phyloP scores from a whole-genome alignment of 2,329 filamentous ascomycete species.

The Curvularia spicifera region DNA sequence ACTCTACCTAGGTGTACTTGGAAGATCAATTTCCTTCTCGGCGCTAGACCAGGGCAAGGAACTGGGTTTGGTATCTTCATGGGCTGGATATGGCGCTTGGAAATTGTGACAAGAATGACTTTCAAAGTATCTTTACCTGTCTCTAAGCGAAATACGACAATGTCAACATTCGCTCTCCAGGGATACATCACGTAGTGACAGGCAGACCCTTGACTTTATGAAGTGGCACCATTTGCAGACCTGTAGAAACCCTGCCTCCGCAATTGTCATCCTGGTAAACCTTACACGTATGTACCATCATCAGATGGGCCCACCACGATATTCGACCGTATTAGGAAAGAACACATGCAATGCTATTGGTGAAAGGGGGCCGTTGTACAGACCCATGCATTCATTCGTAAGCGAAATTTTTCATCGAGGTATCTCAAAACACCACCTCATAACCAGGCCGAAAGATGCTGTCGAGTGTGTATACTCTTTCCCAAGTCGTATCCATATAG shows the following conservation, averaged over 20 bases:
- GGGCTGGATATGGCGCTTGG: not conserved
- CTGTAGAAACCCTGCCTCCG: not conserved
- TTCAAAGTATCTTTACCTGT: not conserved
- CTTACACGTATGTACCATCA: too few relatives aligned
- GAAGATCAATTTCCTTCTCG: not conserved
- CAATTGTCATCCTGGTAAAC: not conserved
- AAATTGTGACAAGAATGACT: not conserved
- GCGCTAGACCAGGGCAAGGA: not conserved
- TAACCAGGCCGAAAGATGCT: constrained; percentile 22
- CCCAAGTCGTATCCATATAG: constrained; percentile 25
- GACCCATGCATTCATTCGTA: constrained; percentile 27
- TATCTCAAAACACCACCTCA: constrained; percentile 28
- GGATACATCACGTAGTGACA: not conserved
- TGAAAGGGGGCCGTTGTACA: constrained; percentile 21
- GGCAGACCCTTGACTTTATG: not conserved
- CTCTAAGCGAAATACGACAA: not conserved
- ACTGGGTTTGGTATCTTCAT: not conserved
- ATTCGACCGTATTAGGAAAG: not conserved
- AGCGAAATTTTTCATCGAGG: constrained; percentile 19
- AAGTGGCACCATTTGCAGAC: not conserved
- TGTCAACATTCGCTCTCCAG: not conserved
- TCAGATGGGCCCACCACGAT: not conserved
- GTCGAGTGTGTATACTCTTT: constrained; percentile 22
- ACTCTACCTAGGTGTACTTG: not conserved
- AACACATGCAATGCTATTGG: constrained; percentile 30